Conservation (phyloP, 2,329 filamentous ascomycete species). For the Colletotrichum eleusines region DNA sequence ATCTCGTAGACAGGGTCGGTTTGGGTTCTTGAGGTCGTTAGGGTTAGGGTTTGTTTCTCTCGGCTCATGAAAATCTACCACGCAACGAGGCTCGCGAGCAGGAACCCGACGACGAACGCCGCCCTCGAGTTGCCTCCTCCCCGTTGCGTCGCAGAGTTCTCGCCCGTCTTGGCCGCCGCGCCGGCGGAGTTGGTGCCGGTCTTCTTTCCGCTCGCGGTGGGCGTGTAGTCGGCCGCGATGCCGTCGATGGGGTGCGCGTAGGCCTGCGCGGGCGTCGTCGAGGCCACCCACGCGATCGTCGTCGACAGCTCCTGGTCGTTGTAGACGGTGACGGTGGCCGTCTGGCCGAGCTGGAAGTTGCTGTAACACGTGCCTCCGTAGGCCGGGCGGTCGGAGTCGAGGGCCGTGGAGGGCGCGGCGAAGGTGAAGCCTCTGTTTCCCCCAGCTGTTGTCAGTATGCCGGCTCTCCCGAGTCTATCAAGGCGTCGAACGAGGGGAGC, state of each 20-base stretch:
- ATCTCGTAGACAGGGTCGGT: background rate
- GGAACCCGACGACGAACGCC: slow-evolving; percentile 16
- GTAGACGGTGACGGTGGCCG: slow-evolving; percentile 39
- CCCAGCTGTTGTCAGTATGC: background rate
- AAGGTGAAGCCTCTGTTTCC: slow-evolving; percentile 33
- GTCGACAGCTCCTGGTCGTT: slow-evolving; percentile 32
- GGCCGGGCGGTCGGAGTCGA: slow-evolving; percentile 31
- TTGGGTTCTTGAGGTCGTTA: too few relatives aligned
- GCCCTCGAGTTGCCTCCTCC: slow-evolving; percentile 33
- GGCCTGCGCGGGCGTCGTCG: slow-evolving; percentile 36
- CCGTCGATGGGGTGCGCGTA: slow-evolving; percentile 39
- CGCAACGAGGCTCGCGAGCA: slow-evolving; percentile 31
- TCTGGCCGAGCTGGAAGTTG: slow-evolving; percentile 35
- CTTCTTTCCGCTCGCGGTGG: background rate
- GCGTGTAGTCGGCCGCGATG: slow-evolving; percentile 36
- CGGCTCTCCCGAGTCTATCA: background rate
- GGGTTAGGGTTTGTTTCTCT: too few relatives aligned
- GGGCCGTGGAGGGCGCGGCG: slow-evolving; percentile 21
- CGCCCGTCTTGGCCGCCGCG: slow-evolving; percentile 22
- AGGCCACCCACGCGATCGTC: slow-evolving; percentile 31
- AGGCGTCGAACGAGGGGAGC: too few relatives aligned
- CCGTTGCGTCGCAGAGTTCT: slow-evolving; percentile 22
- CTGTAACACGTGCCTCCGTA: slow-evolving; percentile 39
- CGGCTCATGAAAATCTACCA: too few relatives aligned
- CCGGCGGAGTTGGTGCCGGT: slow-evolving; percentile 12